Evolutionary conservation across 345 rosid species (phyloP).

Genomic region (Clausena lansium): DNA sequence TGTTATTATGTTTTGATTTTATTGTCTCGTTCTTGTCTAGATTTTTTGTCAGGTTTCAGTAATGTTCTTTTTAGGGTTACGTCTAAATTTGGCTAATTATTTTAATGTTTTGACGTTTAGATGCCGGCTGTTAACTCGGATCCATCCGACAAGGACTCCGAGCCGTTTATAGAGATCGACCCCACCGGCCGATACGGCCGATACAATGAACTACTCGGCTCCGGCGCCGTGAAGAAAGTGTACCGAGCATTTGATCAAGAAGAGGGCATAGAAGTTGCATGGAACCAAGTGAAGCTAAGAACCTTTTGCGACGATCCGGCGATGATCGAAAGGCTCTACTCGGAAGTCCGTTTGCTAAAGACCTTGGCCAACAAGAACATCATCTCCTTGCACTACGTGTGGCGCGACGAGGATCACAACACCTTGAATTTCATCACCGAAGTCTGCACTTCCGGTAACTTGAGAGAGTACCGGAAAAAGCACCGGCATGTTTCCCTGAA

Average conservation of each 20-base stretch:
- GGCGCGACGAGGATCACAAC: slow-evolving; percentile 52
- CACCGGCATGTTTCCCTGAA: slow-evolving; percentile 75
- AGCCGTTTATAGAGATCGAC: slow-evolving; percentile 69
- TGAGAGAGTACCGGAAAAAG: slow-evolving; percentile 79
- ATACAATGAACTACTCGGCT: slow-evolving; percentile 60
- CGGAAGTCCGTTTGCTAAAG: slow-evolving; percentile 63
- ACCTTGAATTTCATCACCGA: slow-evolving; percentile 85
- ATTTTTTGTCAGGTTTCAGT: background rate
- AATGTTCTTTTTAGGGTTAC: background rate
- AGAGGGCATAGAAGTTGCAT: slow-evolving; percentile 91
- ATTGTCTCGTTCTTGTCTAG: background rate
- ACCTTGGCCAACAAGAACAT: slow-evolving; percentile 54
- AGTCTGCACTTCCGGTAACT: slow-evolving; percentile 84
- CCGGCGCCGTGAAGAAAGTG: slow-evolving; percentile 76
- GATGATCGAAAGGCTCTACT: slow-evolving; percentile 66
- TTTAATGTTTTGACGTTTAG: slow-evolving; percentile 15
- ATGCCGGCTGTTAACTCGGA: slow-evolving; percentile 50
- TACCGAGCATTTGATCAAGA: slow-evolving; percentile 90
- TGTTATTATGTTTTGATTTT: background rate
- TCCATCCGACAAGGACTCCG: slow-evolving; percentile 48
- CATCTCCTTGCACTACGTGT: slow-evolving; percentile 54
- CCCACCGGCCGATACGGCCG: slow-evolving; percentile 82
- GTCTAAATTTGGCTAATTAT: background rate
- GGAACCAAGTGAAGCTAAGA: slow-evolving; percentile 83
- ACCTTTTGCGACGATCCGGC: slow-evolving; percentile 50